These are phyloP conservation scores for Salix dunnii DNA, from an alignment of 345 rosid species.

Conservation along the genomic window DNA sequence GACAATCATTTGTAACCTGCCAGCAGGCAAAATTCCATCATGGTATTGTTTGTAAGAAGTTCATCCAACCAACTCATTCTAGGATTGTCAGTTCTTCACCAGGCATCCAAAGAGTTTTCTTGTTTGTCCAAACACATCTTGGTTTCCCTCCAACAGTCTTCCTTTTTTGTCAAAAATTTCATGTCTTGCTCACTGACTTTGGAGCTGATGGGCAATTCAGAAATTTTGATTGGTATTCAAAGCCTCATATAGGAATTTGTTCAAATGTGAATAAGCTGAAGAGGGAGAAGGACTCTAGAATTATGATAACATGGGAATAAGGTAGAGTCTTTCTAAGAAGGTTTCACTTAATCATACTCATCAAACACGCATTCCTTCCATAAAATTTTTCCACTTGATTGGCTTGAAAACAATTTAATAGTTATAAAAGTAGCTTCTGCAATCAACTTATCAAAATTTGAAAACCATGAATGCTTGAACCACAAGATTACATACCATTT, in stretches of 20 bases:
- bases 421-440: slow-evolving; percentile 1
- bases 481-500: slow-evolving; percentile 53
- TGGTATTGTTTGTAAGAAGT: neutral
- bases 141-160: neutral
- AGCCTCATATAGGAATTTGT: neutral
- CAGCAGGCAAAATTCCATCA: neutral
- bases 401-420: slow-evolving; percentile 12
- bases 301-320: neutral
- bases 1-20: neutral
- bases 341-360: neutral
- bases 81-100: neutral
- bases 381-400: neutral
- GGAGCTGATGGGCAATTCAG: neutral
- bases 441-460: neutral
- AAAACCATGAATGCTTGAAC: neutral
- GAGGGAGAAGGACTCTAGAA: neutral
- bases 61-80: neutral
- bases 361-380: neutral
- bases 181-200: neutral
- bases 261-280: neutral
- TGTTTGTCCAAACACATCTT: neutral
- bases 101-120: neutral
- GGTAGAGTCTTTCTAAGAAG: neutral
- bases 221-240: neutral
- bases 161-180: neutral